Conservation (phyloP, 352 stramenopile genomes). For the Globisporangium paddicum region DNA sequence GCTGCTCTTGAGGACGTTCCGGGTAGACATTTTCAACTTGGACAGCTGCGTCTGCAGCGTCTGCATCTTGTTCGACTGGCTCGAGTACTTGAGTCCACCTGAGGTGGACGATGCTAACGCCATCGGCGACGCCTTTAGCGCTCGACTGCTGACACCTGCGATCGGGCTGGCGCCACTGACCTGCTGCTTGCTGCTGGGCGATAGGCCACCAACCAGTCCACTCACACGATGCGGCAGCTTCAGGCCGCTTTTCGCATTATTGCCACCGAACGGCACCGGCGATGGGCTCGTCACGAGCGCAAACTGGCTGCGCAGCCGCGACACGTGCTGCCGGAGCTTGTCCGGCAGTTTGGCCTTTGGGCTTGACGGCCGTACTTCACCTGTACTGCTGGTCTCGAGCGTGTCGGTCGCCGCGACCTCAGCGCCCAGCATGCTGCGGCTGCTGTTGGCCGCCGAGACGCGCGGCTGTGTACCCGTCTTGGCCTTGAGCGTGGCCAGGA, state of each 20-base stretch:
- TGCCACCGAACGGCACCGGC: constrained; percentile 12
- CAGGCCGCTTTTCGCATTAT: constrained; percentile 9
- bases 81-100: constrained; percentile 24
- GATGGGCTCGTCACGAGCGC: constrained; percentile 10
- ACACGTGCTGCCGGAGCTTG: constrained; percentile 53
- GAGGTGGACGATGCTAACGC: background rate
- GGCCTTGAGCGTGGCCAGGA: constrained; percentile 23
- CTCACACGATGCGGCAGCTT: constrained; percentile 14
- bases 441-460: background rate
- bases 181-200: background rate
- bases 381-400: background rate
- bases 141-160: background rate
- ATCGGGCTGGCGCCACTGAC: constrained; percentile 5
- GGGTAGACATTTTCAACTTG: constrained; percentile 9
- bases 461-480: constrained; percentile 10
- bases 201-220: background rate
- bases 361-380: background rate
- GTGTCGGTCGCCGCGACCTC: background rate
- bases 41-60: constrained; percentile 21
- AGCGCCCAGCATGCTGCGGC: background rate
- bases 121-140: constrained; percentile 2
- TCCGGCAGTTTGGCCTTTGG: constrained; percentile 32
- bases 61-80: constrained; percentile 29
- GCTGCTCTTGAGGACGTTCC: background rate
- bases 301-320: constrained; percentile 41